Evolutionary conservation across 2,329 filamentous ascomycete genomes (phyloP).

Genomic region (Penicillium palitans): DNA sequence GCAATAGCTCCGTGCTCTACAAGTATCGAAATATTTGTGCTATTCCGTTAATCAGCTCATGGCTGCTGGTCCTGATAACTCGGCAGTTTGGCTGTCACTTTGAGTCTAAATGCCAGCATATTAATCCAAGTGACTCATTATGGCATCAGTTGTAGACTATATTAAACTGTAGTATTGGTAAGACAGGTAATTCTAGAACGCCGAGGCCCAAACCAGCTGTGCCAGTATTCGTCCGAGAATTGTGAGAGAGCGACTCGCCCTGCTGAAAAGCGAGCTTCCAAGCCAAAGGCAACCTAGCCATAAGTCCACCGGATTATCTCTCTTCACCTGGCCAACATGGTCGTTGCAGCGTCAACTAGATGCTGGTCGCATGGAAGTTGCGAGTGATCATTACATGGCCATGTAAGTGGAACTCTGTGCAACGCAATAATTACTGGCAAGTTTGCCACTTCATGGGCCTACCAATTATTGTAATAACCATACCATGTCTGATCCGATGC

Average conservation of each 20-base stretch:
- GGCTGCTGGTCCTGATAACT: neutral
- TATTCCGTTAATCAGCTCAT: neutral
- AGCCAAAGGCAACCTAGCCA: neutral
- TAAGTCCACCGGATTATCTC: neutral
- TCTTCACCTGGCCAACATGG: neutral
- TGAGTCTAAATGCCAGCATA: neutral
- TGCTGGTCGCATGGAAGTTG: too few species aligned
- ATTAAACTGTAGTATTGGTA: neutral
- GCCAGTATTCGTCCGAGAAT: neutral
- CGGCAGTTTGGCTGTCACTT: neutral
- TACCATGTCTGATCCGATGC: too few species aligned
- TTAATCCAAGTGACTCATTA: neutral
- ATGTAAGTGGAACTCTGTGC: too few species aligned
- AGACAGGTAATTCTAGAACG: neutral
- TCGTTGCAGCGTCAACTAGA: too few species aligned
- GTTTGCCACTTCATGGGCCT: too few species aligned
- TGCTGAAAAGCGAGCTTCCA: neutral
- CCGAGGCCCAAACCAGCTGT: neutral
- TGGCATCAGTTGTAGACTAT: neutral
- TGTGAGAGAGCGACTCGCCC: neutral
- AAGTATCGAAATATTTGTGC: neutral
- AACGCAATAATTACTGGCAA: too few species aligned
- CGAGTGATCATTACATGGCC: too few species aligned
- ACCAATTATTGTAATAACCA: too few species aligned
- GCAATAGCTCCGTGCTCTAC: neutral